Evolutionary conservation across 2,329 filamentous ascomycete species (phyloP).

Genomic region (Colletotrichum trifolii): DNA sequence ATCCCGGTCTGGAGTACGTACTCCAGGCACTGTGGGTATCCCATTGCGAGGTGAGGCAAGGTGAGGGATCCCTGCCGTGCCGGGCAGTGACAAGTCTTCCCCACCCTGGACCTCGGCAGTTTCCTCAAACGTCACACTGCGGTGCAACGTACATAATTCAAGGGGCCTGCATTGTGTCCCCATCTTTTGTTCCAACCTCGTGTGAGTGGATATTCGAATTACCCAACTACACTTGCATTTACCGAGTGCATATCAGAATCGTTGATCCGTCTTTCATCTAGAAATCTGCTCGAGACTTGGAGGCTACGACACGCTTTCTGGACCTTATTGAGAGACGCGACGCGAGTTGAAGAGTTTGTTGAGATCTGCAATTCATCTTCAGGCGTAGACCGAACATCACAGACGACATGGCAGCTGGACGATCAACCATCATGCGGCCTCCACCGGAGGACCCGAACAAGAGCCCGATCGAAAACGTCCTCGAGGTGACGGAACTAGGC

Average conservation of each 20-base stretch:
- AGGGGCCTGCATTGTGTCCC: not conserved
- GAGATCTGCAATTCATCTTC: no score
- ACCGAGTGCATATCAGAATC: no score
- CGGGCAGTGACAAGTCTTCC: conserved; percentile 9
- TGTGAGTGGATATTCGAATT: no score
- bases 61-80: not conserved
- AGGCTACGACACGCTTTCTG: no score
- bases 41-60: not conserved
- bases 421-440: conserved; percentile 76
- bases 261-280: no score
- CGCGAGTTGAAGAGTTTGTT: no score
- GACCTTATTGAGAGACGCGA: not conserved
- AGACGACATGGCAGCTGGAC: conserved; percentile 37
- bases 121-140: conserved; percentile 7
- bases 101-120: conserved; percentile 35
- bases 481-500: conserved; percentile 84
- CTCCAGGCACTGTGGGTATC: not conserved
- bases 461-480: conserved; percentile 86
- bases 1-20: conserved; percentile 20
- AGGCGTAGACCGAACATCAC: not conserved
- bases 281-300: no score
- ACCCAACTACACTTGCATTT: no score
- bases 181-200: no score
- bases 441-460: conserved; percentile 78
- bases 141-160: conserved; percentile 21